Evolutionary conservation across 352 stramenopile genomes (phyloP).

Genomic region (Phytophthora syringae): DNA sequence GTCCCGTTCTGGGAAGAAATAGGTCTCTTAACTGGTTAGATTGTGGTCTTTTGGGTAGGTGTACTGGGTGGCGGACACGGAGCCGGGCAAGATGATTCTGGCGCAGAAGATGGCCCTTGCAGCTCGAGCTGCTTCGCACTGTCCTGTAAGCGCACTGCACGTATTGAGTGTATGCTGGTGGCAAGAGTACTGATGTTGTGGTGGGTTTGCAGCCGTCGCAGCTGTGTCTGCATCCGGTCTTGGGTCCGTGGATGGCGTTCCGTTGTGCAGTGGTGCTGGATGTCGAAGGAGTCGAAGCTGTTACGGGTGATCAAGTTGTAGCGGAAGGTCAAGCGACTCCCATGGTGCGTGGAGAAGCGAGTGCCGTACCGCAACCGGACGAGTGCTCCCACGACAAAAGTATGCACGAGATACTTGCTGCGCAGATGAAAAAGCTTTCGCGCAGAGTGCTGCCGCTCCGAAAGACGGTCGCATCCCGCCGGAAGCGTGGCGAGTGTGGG

Average conservation of each 20-base stretch:
- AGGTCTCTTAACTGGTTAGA: not conserved
- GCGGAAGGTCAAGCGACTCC: slow-evolving; percentile 3
- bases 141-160: slow-evolving; percentile 32
- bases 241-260: slow-evolving; percentile 75
- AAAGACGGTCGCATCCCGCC: slow-evolving; percentile 39
- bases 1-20: not conserved
- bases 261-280: slow-evolving; percentile 66
- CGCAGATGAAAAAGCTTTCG: slow-evolving; percentile 58
- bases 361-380: slow-evolving; percentile 21
- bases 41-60: slow-evolving; percentile 34
- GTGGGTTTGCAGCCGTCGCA: slow-evolving; percentile 49
- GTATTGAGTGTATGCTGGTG: not conserved
- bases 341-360: slow-evolving; percentile 20
- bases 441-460: slow-evolving; percentile 41
- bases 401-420: slow-evolving; percentile 42
- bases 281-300: slow-evolving; percentile 29
- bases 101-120: slow-evolving; percentile 74
- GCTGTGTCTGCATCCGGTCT: slow-evolving; percentile 65
- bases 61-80: slow-evolving; percentile 73
- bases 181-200: not conserved
- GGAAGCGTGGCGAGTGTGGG: slow-evolving; percentile 64
- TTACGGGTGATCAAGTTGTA: not conserved
- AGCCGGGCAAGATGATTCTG: slow-evolving; percentile 77
- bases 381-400: slow-evolving; percentile 50
- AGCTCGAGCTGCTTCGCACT: slow-evolving; percentile 50